phyloP scores from a whole-genome alignment of 495 filamentous ascomycete species.

The Neurospora sp. region DNA sequence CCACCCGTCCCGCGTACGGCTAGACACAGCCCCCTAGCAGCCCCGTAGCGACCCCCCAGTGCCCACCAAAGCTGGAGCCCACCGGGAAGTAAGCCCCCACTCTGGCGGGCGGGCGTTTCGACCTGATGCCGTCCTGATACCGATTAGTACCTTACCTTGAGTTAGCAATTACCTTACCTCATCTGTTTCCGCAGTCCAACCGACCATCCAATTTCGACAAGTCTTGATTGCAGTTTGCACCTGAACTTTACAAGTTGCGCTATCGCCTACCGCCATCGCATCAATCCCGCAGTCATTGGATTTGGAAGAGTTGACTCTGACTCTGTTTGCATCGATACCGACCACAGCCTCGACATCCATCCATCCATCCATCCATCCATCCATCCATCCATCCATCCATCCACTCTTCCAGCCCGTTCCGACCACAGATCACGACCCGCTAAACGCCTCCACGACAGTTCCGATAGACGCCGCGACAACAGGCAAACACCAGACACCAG shows the following conservation, averaged over 20 bases:
- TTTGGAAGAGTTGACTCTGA: background rate
- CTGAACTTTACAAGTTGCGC: too few species aligned
- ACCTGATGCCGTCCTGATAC: background rate
- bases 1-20: background rate
- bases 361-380: background rate
- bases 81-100: background rate
- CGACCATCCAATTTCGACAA: background rate
- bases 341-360: background rate
- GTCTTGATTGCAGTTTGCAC: background rate
- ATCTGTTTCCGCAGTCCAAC: background rate
- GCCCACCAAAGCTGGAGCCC: background rate
- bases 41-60: background rate
- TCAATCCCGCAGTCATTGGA: background rate
- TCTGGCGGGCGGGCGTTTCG: background rate
- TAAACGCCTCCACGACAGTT: background rate
- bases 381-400: too few species aligned
- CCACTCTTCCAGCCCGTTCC: background rate
- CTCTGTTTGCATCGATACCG: background rate
- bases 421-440: background rate
- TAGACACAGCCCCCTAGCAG: background rate
- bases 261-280: background rate
- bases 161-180: background rate
- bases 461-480: slow-evolving; percentile 1
- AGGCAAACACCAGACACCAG: background rate
- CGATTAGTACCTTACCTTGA: background rate